Base-by-base conservation (phyloP, 108 stramenopile species). In the Seminavis robusta region DNA sequence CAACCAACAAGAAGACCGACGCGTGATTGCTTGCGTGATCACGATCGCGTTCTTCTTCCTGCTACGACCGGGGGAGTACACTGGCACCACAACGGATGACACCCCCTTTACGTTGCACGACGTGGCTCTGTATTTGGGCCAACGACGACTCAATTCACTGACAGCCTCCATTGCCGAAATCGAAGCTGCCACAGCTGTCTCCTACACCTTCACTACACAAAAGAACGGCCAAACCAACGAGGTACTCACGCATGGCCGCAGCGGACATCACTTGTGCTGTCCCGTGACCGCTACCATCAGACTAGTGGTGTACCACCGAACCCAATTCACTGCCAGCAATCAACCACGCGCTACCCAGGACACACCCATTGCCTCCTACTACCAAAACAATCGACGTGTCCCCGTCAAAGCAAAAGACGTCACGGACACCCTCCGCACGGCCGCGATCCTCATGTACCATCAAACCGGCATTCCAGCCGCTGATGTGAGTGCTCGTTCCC, bases 401-500 rank as follows among this genome's bases (percentile, higher is more conserved):
- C n/a, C n/a, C n/a, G n/a, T n/a, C n/a, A n/a, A n/a, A n/a, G n/a
- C n/a, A n/a, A n/a, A n/a, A n/a, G n/a, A n/a, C n/a, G n/a, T n/a
- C n/a, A n/a, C n/a, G n/a, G n/a, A n/a, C n/a, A n/a, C n/a, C n/a
- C n/a, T n/a, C n/a, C n/a, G n/a, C n/a, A n/a, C n/a, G n/a, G n/a
- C n/a, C n/a, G n/a, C n/a, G n/a, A n/a, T n/a, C n/a, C n/a, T n/a
- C n/a, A n/a, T n/a, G n/a, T n/a, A n/a, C n/a, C n/a, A n/a, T n/a
- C n/a, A n/a, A n/a, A n/a, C n/a, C n/a, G n/a, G n/a, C n/a, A n/a
- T 77, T 40, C 49, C 47, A n/a, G 63, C 75, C 4, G 0, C 6
- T 0, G 61, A 65, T 6, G 36, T 81, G 39, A 50, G 44, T 9
- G 72, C 76, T 27, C 68, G 72, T 10, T 73, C 56, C 44, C 63